Evolutionary conservation across 2,329 filamentous ascomycete species (phyloP).

Genomic region (Penicillium sp.): DNA sequence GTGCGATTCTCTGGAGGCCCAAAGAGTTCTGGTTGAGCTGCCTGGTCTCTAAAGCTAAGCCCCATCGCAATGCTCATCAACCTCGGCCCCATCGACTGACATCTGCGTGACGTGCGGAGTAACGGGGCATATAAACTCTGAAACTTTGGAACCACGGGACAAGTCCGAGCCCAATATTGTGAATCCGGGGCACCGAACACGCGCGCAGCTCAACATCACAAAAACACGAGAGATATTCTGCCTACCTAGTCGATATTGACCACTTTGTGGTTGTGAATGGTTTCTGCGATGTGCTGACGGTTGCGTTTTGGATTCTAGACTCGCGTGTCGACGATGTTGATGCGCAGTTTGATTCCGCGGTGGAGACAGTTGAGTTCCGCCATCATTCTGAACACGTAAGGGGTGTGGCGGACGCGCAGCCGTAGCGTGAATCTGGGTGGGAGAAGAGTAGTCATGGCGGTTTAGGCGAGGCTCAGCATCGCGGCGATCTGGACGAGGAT

Average conservation of each 20-base stretch:
- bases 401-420: constrained; percentile 16
- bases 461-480: constrained; percentile 13
- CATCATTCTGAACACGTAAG: constrained; percentile 15
- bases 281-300: constrained; percentile 21
- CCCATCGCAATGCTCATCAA: neutral
- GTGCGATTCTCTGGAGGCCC: neutral
- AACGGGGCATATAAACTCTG: neutral
- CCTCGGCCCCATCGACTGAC: neutral
- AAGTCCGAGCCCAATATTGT: constrained; percentile 21
- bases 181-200: constrained; percentile 22
- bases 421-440: constrained; percentile 10
- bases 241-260: constrained; percentile 17
- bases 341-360: constrained; percentile 12
- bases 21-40: neutral
- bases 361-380: constrained; percentile 12
- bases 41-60: neutral
- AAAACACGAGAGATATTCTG: neutral
- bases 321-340: constrained; percentile 20
- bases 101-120: neutral
- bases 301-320: constrained; percentile 14
- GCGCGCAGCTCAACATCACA: constrained; percentile 8
- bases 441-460: constrained; percentile 14
- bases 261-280: constrained; percentile 20
- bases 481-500: constrained; percentile 20
- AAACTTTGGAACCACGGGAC: constrained; percentile 16